These are phyloP conservation scores for Sporisorium reilianum DNA, from an alignment of 1,284 basidiomycete species.

Conservation along the genomic window DNA sequence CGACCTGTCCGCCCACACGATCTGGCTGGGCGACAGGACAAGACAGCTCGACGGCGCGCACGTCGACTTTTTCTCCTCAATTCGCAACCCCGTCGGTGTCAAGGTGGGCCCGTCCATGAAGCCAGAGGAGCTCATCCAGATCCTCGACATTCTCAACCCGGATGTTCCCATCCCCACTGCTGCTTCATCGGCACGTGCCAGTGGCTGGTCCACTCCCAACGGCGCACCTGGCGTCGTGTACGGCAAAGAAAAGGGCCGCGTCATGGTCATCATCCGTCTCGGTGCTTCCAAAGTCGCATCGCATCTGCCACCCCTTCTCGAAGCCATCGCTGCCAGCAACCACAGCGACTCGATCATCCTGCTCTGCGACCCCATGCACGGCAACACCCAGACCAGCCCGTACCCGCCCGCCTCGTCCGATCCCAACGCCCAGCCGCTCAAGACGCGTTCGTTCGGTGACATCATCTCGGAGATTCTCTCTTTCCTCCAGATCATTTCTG, in stretches of 20 bases:
- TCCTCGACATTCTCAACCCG: conserved; percentile 85
- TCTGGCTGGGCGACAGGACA: conserved; percentile 99
- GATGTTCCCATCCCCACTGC: conserved; percentile 70
- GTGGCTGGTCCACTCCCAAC: conserved; percentile 30
- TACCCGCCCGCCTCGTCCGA: conserved; percentile 54
- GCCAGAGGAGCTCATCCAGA: conserved; percentile 80
- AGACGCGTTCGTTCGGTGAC: conserved; percentile 87
- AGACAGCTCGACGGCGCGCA: conserved; percentile 91
- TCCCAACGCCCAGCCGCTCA: conserved; percentile 56
- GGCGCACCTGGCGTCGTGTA: conserved; percentile 27
- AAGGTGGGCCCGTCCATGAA: conserved; percentile 93
- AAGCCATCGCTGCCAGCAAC: conserved; percentile 81
- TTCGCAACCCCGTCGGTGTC: conserved; percentile 94
- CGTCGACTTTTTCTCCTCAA: conserved; percentile 82
- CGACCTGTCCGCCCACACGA: conserved; percentile 89
- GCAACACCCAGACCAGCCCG: conserved; percentile 74
- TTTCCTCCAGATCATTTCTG: conserved; percentile 77
- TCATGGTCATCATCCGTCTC: conserved; percentile 93
- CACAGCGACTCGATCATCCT: conserved; percentile 83
- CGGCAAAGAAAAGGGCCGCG: conserved; percentile 78
- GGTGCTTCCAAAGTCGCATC: conserved; percentile 81
- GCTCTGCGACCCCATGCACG: conserved; percentile 98
- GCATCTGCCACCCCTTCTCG: conserved; percentile 83
- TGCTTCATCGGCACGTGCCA: conserved; percentile 13
- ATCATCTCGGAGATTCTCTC: conserved; percentile 88